Evolutionary conservation across 768 basidiomycete species (phyloP), one percentile per base, ranked within the genome.

Genomic region (Lactarius pseudohatsudake): DNA sequence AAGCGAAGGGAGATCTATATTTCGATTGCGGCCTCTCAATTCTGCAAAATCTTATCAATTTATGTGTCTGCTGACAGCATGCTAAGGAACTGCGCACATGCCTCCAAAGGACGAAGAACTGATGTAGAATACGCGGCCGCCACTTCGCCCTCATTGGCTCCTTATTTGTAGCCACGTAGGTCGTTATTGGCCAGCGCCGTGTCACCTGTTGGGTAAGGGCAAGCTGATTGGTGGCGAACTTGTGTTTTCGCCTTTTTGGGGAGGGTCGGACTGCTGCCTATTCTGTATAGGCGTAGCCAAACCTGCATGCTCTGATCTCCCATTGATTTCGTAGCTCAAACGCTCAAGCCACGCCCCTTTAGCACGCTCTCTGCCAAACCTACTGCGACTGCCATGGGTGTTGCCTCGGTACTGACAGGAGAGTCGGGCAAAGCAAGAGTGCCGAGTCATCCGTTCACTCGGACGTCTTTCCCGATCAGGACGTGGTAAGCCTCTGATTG

Each of bases 1-100:
- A 45, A 45, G 20, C 9, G 43, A 45, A 45, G 9, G 9, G 20
- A n/a, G 10, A 10, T 11, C 26, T 64, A 38, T 64, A 54, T 64
- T 64, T 53, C 13, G 22, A 53, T 26, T 7, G 15, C 50, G 11
- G 50, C 13, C 13, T 26, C 50, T 34, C 38, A 32, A 6, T 22
- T 28, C 15, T 64, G 64, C 38, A 47, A 28, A n/a, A 1, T 41
- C 28, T 26, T 5, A 32, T 59, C 58, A 64, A 64, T 64, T 26
- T 54, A 54, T 50, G 59, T 64, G 59, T 54, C 8, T 50, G 26
- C 28, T 53, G 57, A 59, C 15, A 18, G 50, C 38, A 34, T 53
- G 57, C 38, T 26, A 40, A n/a, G 45, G 45, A 20, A 64, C 54
- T 18, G 28, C 32, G 20, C 32, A 56, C 32, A 34, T 56, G 20